Evolutionary conservation across 768 basidiomycete genomes (phyloP).

Genomic region (Cystofilobasidium ferigula): DNA sequence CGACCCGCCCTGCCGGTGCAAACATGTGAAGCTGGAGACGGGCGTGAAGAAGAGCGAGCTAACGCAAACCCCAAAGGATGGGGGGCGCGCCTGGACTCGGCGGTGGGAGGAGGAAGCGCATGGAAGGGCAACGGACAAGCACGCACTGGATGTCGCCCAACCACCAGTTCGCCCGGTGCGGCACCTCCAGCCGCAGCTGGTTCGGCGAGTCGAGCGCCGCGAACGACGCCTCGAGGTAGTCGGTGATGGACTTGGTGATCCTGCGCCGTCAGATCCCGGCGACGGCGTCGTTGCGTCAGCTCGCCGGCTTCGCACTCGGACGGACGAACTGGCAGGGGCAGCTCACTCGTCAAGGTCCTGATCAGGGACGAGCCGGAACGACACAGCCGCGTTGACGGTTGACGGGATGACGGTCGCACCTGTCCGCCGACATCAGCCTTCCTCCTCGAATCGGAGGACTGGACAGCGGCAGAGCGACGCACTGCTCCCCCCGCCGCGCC

Average conservation of each 20-base stretch:
- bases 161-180: conserved; percentile 92
- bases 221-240: conserved; percentile 54
- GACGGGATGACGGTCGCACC: conserved; percentile 71
- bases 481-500: neutral
- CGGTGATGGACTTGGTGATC: conserved; percentile 53
- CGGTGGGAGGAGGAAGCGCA: too few species aligned
- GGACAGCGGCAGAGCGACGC: neutral
- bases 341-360: conserved; percentile 54
- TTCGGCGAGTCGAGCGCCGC: conserved; percentile 56
- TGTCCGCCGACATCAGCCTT: conserved; percentile 1
- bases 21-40: too few species aligned
- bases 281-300: too few species aligned
- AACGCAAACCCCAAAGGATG: too few species aligned
- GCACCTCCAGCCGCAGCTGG: conserved; percentile 61
- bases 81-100: too few species aligned
- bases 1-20: too few species aligned
- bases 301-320: too few species aligned
- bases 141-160: conserved; percentile 54
- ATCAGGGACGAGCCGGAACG: conserved; percentile 87
- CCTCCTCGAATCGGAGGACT: conserved; percentile 45
- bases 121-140: too few species aligned
- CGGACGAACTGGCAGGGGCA: too few species aligned
- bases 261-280: conserved; percentile 32
- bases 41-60: too few species aligned
- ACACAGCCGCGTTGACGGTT: conserved; percentile 69